Conservation (phyloP, 1,284 basidiomycete genomes). For the Coniferiporia sulphurascens region DNA sequence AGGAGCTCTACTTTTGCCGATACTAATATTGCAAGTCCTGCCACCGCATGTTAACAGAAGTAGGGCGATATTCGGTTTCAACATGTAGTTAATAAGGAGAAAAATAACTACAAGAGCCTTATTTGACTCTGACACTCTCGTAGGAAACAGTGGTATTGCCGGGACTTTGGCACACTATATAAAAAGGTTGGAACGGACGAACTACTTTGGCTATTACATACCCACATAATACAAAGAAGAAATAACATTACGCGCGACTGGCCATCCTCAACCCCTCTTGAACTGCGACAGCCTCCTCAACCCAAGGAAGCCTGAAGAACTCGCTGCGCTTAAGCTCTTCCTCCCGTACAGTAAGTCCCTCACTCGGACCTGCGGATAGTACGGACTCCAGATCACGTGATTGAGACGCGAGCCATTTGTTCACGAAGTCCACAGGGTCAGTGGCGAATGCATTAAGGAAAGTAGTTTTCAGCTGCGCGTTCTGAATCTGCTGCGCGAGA, state of each 20-base stretch:
- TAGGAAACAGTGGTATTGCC: no score
- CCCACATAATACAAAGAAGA: no score
- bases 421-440: constrained; percentile 79
- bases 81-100: no score
- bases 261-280: constrained; percentile 51
- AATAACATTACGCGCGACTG: constrained; percentile 25
- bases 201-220: no score
- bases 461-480: constrained; percentile 80
- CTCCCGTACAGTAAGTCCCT: constrained; percentile 75
- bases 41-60: no score
- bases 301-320: constrained; percentile 88
- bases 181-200: no score
- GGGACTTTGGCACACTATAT: no score
- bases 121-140: no score
- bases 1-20: no score
- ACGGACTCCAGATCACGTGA: constrained; percentile 86
- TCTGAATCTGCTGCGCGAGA: constrained; percentile 78
- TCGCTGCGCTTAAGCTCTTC: constrained; percentile 88
- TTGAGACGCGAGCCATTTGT: constrained; percentile 88
- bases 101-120: no score
- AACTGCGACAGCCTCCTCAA: constrained; percentile 62
- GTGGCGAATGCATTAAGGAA: constrained; percentile 83
- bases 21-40: no score
- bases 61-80: no score
- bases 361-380: constrained; percentile 81